A percentile compares a stretch with the other conserved stretches of the same genome.
Evolutionary conservation across 768 basidiomycete species (phyloP).

Genomic region (Clitopilus passeckerianus): DNA sequence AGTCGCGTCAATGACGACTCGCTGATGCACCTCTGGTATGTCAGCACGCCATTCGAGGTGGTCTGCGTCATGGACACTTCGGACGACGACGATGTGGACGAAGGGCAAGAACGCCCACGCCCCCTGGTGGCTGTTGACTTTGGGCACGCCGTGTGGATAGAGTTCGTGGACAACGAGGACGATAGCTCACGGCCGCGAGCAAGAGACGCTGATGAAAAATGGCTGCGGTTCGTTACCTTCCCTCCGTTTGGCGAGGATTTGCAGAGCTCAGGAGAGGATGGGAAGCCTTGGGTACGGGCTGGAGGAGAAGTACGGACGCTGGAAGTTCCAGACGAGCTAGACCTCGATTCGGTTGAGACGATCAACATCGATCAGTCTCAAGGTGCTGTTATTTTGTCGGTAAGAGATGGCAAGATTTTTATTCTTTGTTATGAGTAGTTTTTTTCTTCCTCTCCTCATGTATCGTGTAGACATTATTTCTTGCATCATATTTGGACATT

Average conservation of each 20-base stretch:
- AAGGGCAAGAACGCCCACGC: conserved; percentile 42
- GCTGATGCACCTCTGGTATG: conserved; percentile 68
- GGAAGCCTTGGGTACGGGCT: conserved; percentile 18
- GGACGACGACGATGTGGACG: conserved; percentile 34
- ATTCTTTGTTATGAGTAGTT: conserved; percentile 60
- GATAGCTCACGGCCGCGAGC: conserved; percentile 4
- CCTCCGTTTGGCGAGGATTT: conserved; percentile 44
- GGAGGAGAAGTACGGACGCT: conserved; percentile 54
- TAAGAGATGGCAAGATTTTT: conserved; percentile 65
- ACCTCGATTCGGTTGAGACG: conserved; percentile 63
- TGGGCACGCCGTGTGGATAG: conserved; percentile 84
- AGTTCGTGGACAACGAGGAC: conserved; percentile 39
- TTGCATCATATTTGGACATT: not conserved
- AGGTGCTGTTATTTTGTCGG: conserved; percentile 66
- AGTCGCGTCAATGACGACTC: conserved; percentile 38
- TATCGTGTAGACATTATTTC: not conserved
- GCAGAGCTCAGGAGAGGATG: conserved; percentile 10
- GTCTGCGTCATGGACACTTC: conserved; percentile 55
- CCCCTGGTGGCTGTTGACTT: conserved; percentile 83
- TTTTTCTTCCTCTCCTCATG: not conserved
- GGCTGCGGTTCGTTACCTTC: conserved; percentile 68
- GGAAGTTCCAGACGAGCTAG: conserved; percentile 58
- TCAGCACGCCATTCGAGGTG: conserved; percentile 66
- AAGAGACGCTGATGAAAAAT: conserved; percentile 35
- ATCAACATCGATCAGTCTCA: conserved; percentile 78